A percentile compares a stretch with the other conserved stretches of the same genome.
Conservation (phyloP, 768 basidiomycete genomes). For the Russula griseocarnosa region DNA sequence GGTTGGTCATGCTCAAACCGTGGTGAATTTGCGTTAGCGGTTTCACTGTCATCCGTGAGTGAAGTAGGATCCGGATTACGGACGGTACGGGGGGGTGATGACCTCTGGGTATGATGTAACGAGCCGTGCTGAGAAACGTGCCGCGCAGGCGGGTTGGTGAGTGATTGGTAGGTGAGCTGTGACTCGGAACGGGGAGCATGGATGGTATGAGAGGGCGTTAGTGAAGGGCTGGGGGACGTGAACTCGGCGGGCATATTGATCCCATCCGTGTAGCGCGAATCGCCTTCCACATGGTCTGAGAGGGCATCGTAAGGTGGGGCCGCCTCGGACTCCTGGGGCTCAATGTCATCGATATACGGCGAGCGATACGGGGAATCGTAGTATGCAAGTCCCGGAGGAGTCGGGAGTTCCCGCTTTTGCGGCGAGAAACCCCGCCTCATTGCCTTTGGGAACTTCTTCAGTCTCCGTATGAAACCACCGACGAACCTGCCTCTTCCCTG, state of each 20-base stretch:
- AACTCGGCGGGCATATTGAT: conserved; percentile 20
- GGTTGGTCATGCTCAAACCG: neutral
- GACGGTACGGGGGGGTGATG: conserved; percentile 25
- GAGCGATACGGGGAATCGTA: conserved; percentile 2
- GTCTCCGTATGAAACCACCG: conserved; percentile 22
- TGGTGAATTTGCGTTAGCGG: neutral
- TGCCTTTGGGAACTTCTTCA: conserved; percentile 24
- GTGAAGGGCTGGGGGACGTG: conserved; percentile 10
- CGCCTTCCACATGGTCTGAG: conserved; percentile 9
- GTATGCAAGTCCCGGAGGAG: conserved; percentile 9
- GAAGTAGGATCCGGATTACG: conserved; percentile 27
- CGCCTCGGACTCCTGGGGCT: neutral
- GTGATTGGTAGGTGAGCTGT: conserved; percentile 26
- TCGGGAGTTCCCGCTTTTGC: conserved; percentile 5
- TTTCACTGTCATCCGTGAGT: conserved; percentile 13
- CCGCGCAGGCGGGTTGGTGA: conserved; percentile 17
- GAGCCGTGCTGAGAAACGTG: conserved; percentile 25
- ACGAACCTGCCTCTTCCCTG: conserved; percentile 22
- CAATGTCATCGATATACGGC: neutral
- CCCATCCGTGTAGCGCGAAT: conserved; percentile 18
- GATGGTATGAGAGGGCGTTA: conserved; percentile 10
- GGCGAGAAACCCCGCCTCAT: conserved; percentile 22
- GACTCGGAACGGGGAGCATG: conserved; percentile 24
- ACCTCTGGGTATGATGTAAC: conserved; percentile 10
- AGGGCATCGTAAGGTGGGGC: conserved; percentile 21